Conservation (phyloP, 1,139 yeast genomes). For the Insectozyma bohioensis region DNA sequence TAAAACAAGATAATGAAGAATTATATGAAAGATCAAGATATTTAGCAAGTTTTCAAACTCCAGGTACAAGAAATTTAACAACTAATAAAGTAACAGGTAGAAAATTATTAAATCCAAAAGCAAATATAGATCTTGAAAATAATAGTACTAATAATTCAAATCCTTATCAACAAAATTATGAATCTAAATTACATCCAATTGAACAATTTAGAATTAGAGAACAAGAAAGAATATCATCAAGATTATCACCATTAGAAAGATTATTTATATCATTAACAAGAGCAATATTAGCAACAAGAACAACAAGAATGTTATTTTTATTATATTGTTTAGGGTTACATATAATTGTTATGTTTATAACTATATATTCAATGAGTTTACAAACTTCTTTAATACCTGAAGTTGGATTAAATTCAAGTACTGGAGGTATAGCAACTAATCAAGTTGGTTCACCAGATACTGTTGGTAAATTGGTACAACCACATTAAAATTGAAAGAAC, state of each 20-base stretch:
- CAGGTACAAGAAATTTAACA: constrained; percentile 14
- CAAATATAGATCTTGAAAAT: constrained; percentile 22
- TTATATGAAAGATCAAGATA: constrained; percentile 81
- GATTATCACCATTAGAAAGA: constrained; percentile 76
- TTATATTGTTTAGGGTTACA: constrained; percentile 77
- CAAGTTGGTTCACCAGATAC: constrained; percentile 8
- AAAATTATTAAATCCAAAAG: constrained; percentile 32
- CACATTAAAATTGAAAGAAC: too few relatives aligned
- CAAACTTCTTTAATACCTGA: constrained; percentile 51
- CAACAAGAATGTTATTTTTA: constrained; percentile 71
- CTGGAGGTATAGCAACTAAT: constrained; percentile 35
- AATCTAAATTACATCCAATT: constrained; percentile 77
- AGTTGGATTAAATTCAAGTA: constrained; percentile 46
- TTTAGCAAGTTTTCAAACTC: constrained; percentile 50
- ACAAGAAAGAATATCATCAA: constrained; percentile 70
- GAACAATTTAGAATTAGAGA: constrained; percentile 81
- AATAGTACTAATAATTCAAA: constrained; percentile 54
- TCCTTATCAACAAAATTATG: constrained; percentile 64
- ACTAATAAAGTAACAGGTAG: constrained; percentile 17
- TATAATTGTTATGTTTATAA: constrained; percentile 65
- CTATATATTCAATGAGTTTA: constrained; percentile 55
- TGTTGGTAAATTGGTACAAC: not conserved
- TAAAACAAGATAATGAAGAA: constrained; percentile 74
- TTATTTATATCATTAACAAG: constrained; percentile 74
- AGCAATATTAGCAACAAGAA: constrained; percentile 69